A percentile compares a stretch with the other conserved stretches of the same genome.
Evolutionary conservation across 164 flowering plant species (phyloP).

Genomic region (Malania oleifera): DNA sequence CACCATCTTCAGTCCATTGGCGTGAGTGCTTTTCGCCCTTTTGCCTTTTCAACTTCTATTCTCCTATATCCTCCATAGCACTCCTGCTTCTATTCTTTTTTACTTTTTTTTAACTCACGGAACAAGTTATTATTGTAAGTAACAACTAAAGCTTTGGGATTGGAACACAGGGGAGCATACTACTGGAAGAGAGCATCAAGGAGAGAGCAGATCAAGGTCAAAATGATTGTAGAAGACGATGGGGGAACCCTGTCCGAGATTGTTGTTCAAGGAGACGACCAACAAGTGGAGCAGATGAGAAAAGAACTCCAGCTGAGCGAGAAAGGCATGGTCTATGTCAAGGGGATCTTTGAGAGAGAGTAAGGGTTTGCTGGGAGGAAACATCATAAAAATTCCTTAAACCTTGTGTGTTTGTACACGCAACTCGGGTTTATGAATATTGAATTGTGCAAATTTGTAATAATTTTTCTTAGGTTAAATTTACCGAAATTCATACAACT

Average conservation of each 20-base stretch:
- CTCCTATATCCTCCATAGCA: neutral
- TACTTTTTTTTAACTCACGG: too few relatives aligned
- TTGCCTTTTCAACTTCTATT: neutral
- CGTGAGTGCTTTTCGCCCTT: constrained; percentile 46
- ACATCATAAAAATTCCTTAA: too few relatives aligned
- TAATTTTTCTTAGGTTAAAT: too few relatives aligned
- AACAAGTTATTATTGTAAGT: too few relatives aligned
- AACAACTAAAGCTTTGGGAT: neutral
- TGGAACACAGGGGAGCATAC: constrained; percentile 61
- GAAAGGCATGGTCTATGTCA: constrained; percentile 96
- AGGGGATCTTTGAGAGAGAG: constrained; percentile 88
- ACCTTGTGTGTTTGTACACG: too few relatives aligned
- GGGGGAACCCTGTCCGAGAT: constrained; percentile 62
- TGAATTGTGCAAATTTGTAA: too few relatives aligned
- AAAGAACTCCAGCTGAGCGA: constrained; percentile 81
- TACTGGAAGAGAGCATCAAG: constrained; percentile 90
- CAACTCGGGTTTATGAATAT: too few relatives aligned
- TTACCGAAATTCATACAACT: too few relatives aligned
- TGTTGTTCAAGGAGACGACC: constrained; percentile 91
- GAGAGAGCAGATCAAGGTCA: constrained; percentile 90
- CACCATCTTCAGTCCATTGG: constrained; percentile 77
- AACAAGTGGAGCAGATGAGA: constrained; percentile 82
- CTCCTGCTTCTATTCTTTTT: neutral
- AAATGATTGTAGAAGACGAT: constrained; percentile 65
- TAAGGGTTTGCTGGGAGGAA: too few relatives aligned